Conservation (phyloP, 179 eudicot genomes). For the Gypsophila paniculata region DNA sequence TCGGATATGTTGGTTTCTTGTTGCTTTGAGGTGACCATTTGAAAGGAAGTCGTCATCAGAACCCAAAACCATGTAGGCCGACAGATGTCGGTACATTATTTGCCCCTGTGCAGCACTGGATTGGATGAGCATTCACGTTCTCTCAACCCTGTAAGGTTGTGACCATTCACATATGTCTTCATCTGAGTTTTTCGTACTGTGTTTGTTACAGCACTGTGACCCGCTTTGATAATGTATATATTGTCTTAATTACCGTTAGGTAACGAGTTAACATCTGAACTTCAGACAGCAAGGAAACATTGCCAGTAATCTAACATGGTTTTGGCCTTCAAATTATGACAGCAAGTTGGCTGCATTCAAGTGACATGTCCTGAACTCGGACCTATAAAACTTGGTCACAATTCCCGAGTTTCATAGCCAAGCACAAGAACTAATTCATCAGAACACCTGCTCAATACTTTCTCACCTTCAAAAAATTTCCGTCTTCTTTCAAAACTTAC, state of each 20-base stretch:
- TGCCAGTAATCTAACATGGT: background rate
- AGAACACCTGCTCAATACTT: background rate
- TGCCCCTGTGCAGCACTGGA: too few relatives aligned
- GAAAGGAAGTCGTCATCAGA: conserved; percentile 7
- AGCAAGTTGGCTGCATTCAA: background rate
- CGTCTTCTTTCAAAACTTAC: background rate
- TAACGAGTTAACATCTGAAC: background rate
- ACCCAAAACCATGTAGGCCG: background rate
- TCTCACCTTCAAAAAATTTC: background rate
- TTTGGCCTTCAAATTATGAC: background rate
- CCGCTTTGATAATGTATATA: background rate
- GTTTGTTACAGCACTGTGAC: background rate
- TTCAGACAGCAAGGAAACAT: background rate
- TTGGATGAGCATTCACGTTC: background rate
- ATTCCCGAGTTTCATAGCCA: background rate
- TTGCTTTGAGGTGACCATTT: background rate
- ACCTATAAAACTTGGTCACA: background rate
- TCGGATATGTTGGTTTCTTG: background rate
- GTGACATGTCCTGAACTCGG: background rate
- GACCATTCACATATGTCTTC: too few relatives aligned
- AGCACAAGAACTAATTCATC: background rate
- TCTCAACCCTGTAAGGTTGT: too few relatives aligned
- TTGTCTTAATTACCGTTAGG: background rate
- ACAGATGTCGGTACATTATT: background rate
- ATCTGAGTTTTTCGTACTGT: background rate